Evolutionary conservation across 352 stramenopile genomes (phyloP).

Genomic region (Globisporangium megalacanthum): DNA sequence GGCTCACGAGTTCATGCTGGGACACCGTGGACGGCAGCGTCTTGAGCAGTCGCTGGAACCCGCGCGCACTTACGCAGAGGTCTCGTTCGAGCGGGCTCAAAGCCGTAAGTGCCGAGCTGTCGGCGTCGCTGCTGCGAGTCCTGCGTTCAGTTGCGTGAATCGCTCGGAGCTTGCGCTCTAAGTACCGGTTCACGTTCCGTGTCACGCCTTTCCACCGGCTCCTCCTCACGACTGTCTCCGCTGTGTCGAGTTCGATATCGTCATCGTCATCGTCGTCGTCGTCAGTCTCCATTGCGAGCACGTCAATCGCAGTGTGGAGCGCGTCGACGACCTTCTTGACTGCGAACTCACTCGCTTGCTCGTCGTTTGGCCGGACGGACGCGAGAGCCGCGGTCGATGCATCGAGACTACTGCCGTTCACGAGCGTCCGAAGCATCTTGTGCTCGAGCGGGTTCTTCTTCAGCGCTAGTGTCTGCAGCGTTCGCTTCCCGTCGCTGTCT

Average conservation of each 20-base stretch:
- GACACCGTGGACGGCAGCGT: slow-evolving; percentile 34
- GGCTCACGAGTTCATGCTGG: slow-evolving; percentile 22
- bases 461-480: slow-evolving; percentile 37
- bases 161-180: slow-evolving; percentile 26
- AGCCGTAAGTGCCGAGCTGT: neutral
- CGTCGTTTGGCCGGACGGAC: slow-evolving; percentile 15
- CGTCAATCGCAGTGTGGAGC: slow-evolving; percentile 22
- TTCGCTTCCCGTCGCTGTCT: slow-evolving; percentile 2
- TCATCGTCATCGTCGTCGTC: neutral
- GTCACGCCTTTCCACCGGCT: slow-evolving; percentile 38
- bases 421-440: slow-evolving; percentile 28
- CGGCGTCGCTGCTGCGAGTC: neutral
- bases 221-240: neutral
- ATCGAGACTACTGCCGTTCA: slow-evolving; percentile 24
- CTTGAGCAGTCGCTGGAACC: slow-evolving; percentile 34
- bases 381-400: neutral
- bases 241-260: slow-evolving; percentile 6
- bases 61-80: slow-evolving; percentile 24
- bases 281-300: slow-evolving; percentile 6
- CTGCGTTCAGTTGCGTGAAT: slow-evolving; percentile 12
- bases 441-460: slow-evolving; percentile 39
- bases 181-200: slow-evolving; percentile 37
- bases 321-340: slow-evolving; percentile 48
- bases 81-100: neutral
- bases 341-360: slow-evolving; percentile 33